Conservation (phyloP, 305 asterid genomes). For the Salvia sclarea region DNA sequence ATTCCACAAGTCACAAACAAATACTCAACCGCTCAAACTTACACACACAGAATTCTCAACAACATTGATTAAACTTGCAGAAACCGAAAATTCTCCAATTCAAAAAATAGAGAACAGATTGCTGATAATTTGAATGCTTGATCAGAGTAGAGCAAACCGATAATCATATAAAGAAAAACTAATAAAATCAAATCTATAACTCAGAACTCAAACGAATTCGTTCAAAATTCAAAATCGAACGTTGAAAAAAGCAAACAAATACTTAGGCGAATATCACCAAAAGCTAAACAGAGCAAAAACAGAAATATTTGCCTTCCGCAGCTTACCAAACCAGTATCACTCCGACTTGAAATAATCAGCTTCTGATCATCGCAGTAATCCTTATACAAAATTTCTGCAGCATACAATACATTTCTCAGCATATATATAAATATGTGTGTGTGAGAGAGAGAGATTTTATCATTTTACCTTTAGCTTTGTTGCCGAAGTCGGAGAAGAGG, state of each 20-base stretch:
- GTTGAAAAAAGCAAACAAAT: not conserved
- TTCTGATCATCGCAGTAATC: conserved; percentile 40
- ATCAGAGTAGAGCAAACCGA: not conserved
- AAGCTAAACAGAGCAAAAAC: not conserved
- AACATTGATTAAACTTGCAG: not conserved
- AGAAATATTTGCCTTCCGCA: not conserved
- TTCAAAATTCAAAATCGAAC: not conserved
- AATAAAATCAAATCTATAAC: not conserved
- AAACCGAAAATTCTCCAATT: not conserved
- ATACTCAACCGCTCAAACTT: not conserved
- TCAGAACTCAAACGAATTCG: not conserved
- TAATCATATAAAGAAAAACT: not conserved
- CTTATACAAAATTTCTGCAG: conserved; percentile 38
- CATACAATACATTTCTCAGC: not conserved
- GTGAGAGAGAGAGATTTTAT: not conserved
- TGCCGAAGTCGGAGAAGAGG: conserved; percentile 45
- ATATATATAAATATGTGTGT: not conserved
- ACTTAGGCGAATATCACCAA: not conserved
- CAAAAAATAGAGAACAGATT: not conserved
- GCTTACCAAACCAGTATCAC: conserved; percentile 38
- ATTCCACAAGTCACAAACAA: not conserved
- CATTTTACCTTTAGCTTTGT: conserved; percentile 33
- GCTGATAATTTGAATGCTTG: not conserved
- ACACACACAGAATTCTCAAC: no score
- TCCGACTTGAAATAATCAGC: conserved; percentile 29